phyloP scores from a whole-genome alignment of 1,139 yeast genomes.

The Arxiozyma bovina region DNA sequence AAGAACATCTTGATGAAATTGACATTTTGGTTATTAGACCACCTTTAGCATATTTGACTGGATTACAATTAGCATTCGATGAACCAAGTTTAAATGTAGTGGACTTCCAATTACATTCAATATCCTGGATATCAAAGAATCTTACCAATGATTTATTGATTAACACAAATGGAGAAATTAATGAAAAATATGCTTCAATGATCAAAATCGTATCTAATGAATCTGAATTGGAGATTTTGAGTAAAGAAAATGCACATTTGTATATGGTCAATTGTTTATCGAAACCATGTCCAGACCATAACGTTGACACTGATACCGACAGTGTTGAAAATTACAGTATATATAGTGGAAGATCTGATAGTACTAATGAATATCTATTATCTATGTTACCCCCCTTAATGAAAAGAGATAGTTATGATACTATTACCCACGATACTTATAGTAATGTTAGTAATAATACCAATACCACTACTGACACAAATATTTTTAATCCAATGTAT shows the following conservation, averaged over 20 bases:
- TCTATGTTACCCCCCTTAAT: neutral
- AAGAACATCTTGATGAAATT: constrained; percentile 15
- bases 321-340: constrained; percentile 1
- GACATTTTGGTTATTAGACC: constrained; percentile 25
- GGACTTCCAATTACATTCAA: constrained; percentile 22
- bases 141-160: neutral
- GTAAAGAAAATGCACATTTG: constrained; percentile 11
- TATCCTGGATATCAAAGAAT: constrained; percentile 1
- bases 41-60: constrained; percentile 13
- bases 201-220: constrained; percentile 13
- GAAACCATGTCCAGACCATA: constrained; percentile 5
- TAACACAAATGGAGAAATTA: constrained; percentile 1
- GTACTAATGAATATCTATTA: neutral
- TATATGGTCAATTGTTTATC: constrained; percentile 21
- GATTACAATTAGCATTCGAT: constrained; percentile 30
- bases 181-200: constrained; percentile 5
- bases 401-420: neutral
- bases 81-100: constrained; percentile 27
- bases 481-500: neutral
- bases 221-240: constrained; percentile 11
- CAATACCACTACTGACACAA: neutral
- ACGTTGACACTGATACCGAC: neutral
- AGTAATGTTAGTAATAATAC: neutral
- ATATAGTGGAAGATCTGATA: neutral
- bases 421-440: neutral